Evolutionary conservation across 1,284 basidiomycete genomes (phyloP).

Genomic region (Pterulicium gracile): DNA sequence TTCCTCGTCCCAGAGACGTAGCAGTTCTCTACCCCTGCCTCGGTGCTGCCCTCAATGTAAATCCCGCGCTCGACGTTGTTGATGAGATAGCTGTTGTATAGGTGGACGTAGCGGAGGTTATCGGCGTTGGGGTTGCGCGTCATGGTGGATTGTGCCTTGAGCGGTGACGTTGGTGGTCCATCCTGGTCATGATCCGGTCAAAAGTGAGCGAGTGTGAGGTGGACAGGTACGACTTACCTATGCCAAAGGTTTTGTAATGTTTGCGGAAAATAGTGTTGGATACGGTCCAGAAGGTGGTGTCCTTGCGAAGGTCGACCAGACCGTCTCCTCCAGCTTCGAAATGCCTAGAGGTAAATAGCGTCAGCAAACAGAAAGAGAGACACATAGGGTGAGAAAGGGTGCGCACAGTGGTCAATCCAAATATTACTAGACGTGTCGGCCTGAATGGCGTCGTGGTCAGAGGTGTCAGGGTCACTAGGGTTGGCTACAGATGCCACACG

Average conservation of each 20-base stretch:
- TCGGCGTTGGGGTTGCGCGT: background rate
- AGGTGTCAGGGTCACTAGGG: too few species aligned
- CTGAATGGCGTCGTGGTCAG: too few species aligned
- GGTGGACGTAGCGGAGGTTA: background rate
- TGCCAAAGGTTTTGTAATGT: background rate
- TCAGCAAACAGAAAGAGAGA: too few species aligned
- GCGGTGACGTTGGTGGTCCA: background rate
- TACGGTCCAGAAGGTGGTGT: background rate
- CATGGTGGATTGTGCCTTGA: background rate
- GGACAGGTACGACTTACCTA: background rate
- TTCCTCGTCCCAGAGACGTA: background rate
- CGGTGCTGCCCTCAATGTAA: background rate
- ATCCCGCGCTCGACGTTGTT: background rate
- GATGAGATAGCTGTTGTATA: background rate
- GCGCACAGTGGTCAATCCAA: background rate
- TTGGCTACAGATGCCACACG: background rate
- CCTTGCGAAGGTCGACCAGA: too few species aligned
- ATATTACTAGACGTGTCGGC: background rate
- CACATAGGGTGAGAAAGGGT: background rate
- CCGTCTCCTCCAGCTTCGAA: background rate
- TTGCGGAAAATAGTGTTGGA: background rate
- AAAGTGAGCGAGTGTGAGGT: background rate
- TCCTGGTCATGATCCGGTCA: background rate
- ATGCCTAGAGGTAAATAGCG: too few species aligned
- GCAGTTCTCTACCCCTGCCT: background rate